Evolutionary conservation across 352 stramenopile genomes (phyloP).

Genomic region (Phytophthora multivora): DNA sequence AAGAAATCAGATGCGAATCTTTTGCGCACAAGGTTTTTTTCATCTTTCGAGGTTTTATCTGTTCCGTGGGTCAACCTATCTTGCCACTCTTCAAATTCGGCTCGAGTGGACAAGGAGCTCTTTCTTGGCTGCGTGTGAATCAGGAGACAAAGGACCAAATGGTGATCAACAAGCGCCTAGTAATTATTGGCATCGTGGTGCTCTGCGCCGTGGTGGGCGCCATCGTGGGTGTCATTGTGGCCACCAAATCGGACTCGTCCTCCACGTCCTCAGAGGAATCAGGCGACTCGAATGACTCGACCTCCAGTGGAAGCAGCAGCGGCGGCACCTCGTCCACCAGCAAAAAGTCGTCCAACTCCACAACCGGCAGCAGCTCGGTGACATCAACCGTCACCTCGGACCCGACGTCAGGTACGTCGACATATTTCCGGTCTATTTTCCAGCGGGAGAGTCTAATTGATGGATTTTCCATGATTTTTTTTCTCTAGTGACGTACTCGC

Average conservation of each 20-base stretch:
- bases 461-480: slow-evolving; percentile 12
- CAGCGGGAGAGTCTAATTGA: background rate
- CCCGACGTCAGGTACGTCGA: slow-evolving; percentile 27
- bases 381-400: slow-evolving; percentile 34
- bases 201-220: slow-evolving; percentile 49
- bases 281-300: slow-evolving; percentile 5
- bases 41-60: slow-evolving; percentile 1
- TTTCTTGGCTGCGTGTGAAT: slow-evolving; percentile 2
- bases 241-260: slow-evolving; percentile 39
- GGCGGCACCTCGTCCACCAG: slow-evolving; percentile 21
- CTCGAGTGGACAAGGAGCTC: slow-evolving; percentile 4
- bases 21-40: slow-evolving; percentile 1
- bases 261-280: slow-evolving; percentile 32
- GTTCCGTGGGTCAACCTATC: slow-evolving; percentile 19
- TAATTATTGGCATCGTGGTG: slow-evolving; percentile 51
- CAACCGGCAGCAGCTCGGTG: slow-evolving; percentile 4
- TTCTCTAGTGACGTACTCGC: slow-evolving; percentile 46
- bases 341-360: slow-evolving; percentile 31
- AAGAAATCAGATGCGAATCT: slow-evolving; percentile 12
- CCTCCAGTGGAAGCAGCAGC: slow-evolving; percentile 9
- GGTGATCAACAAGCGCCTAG: slow-evolving; percentile 46
- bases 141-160: slow-evolving; percentile 8
- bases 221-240: slow-evolving; percentile 50
- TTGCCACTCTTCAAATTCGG: slow-evolving; percentile 21
- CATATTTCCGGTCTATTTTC: background rate